Evolutionary conservation across 2,329 filamentous ascomycete species (phyloP).

Genomic region (Fusarium sp.): DNA sequence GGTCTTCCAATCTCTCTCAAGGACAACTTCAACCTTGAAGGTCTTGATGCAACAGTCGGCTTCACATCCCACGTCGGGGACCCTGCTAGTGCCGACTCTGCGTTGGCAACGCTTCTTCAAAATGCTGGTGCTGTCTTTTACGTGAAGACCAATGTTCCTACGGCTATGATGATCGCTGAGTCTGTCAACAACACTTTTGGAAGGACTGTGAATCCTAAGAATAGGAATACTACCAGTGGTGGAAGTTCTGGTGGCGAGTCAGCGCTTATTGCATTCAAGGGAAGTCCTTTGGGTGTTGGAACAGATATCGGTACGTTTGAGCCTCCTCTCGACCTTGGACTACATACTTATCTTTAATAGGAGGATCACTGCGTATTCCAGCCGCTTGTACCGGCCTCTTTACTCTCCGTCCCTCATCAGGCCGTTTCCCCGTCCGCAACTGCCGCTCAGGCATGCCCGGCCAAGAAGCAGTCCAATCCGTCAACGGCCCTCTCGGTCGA

Average conservation of each 20-base stretch:
- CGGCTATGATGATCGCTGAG: slow-evolving; percentile 76
- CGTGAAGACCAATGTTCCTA: slow-evolving; percentile 68
- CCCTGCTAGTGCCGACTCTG: slow-evolving; percentile 59
- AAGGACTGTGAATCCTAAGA: slow-evolving; percentile 70
- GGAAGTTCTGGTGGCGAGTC: slow-evolving; percentile 76
- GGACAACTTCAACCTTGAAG: slow-evolving; percentile 73
- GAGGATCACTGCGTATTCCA: slow-evolving; percentile 64
- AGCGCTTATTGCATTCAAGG: slow-evolving; percentile 68
- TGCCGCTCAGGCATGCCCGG: slow-evolving; percentile 69
- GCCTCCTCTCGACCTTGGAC: too few relatives aligned
- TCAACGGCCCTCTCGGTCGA: slow-evolving; percentile 71
- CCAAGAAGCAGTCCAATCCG: slow-evolving; percentile 71
- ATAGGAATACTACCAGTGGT: slow-evolving; percentile 68
- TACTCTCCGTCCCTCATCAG: slow-evolving; percentile 66
- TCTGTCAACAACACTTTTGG: slow-evolving; percentile 74
- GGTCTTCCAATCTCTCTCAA: slow-evolving; percentile 74
- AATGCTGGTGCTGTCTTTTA: slow-evolving; percentile 65
- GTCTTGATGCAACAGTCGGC: slow-evolving; percentile 70
- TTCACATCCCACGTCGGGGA: slow-evolving; percentile 71
- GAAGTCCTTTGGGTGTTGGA: slow-evolving; percentile 70
- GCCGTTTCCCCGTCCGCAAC: slow-evolving; percentile 67
- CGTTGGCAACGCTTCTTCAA: slow-evolving; percentile 56
- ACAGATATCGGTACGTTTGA: slow-evolving; percentile 64
- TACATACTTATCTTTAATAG: slow-evolving; percentile 31
- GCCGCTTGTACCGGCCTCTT: slow-evolving; percentile 69